Evolutionary conservation across 345 rosid genomes (phyloP), one percentile per base, ranked within the genome.

Genomic region (Theobroma cacao): DNA sequence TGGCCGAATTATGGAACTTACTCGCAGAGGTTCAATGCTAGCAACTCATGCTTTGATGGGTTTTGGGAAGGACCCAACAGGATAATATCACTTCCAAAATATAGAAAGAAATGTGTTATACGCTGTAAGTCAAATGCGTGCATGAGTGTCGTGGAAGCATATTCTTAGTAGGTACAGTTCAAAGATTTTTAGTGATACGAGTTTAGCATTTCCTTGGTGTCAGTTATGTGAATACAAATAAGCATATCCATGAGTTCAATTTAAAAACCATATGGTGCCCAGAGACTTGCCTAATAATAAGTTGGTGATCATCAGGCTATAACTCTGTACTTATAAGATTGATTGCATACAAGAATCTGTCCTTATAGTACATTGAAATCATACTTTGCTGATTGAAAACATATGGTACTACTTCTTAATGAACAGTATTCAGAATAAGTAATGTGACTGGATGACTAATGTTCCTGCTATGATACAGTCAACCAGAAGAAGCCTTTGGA

Each of bases 21-120:
- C 87, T 79, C 89, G 94, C 58, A 83, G 95, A 83, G 97, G 93
- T 62, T 91, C 93, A 8, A 91, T 95, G 98, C 73, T 93, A 70
- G 94, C 86, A 1, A 91, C 98, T 56, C 98, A 93, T 88, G 97
- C 93, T 73, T 82, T 93, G 89, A 95, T 91, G 98, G 88, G 95
- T 45, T 93, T 93, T 72, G 98, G 98, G 66, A 93, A 90, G 86
- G 98, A 95, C 81, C 93, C 89, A 3, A 58, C 79, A 15, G n/a
- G 63, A 6, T 88, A 81, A 53, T 70, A 10, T 26, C 58, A 43
- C 74, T 64, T 48, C 30, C 15, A 20, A 75, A 17, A 71, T n/a
- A 22, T 45, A 8, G 22, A 63, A 63, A 56, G 20, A 59, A 41
- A 43, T 13, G 36, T 2, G 17, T 24, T 80, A 24, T 50, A 30